These are phyloP conservation scores for Dictyostelium brefeldianum DNA, from an alignment of 78 protist genomes.

Conservation along the genomic window DNA sequence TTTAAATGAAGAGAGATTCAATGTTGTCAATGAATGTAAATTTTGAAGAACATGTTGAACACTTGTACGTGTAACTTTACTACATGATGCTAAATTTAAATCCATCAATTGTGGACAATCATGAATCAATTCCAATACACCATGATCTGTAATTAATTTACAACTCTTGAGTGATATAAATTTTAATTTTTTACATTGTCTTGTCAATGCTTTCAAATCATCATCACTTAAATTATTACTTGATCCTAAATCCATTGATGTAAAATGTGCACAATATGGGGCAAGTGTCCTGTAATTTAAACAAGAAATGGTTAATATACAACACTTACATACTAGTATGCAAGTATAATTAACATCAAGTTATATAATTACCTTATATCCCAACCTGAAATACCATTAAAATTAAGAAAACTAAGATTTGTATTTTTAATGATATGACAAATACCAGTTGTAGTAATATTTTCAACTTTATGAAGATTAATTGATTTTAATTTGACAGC, in stretches of 20 bases:
- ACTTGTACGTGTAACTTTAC: conserved; percentile 58
- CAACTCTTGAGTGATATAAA: conserved; percentile 70
- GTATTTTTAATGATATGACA: conserved; percentile 79
- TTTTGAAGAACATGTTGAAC: conserved; percentile 77
- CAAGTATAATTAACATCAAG: too few relatives aligned
- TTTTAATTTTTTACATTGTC: conserved; percentile 79
- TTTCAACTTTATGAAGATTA: conserved; percentile 69
- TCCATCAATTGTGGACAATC: conserved; percentile 81
- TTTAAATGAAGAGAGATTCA: conserved; percentile 42
- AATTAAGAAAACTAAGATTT: conserved; percentile 57
- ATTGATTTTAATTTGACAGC: conserved; percentile 78
- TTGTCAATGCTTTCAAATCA: conserved; percentile 71
- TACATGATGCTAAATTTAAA: conserved; percentile 67
- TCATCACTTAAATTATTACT: conserved; percentile 75
- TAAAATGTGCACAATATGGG: conserved; percentile 78
- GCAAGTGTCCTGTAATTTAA: conserved; percentile 71
- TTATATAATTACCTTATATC: conserved; percentile 27
- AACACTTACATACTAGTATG: too few relatives aligned
- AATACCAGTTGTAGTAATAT: conserved; percentile 75
- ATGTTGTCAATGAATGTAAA: conserved; percentile 42
- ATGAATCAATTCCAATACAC: conserved; percentile 72
- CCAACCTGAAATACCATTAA: conserved; percentile 81
- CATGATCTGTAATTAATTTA: conserved; percentile 78
- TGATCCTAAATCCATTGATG: conserved; percentile 76
- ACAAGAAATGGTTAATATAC: too few relatives aligned